Evolutionary conservation across 257 asterid species (phyloP), one percentile per base, ranked within the genome.

Genomic region (Penstemon davidsonii): DNA sequence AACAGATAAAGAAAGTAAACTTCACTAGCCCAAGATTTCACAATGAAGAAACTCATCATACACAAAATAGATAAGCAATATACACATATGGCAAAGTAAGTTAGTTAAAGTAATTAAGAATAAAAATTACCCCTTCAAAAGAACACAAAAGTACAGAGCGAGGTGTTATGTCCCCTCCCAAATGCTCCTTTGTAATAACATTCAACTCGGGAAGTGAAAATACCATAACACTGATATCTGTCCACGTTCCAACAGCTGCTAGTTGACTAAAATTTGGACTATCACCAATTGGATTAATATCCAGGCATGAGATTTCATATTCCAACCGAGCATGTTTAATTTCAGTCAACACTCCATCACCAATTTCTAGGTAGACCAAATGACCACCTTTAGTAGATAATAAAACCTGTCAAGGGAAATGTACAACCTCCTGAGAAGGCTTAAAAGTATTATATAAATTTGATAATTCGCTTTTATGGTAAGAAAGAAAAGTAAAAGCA

Each of bases 171-270:
- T 94, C 97, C 72, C 99, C 99, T 74, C 99, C 99, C 82, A 94
- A 81, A 64, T 61, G 86, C 84, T 88, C 99, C 88, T 85, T 94
- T 13, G 86, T 94, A 39, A 94, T 67, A 74, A 84, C 90, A 79
- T 83, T 91, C 85, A 94, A 68, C 62, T 88, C 97, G 1, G 99
- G 99, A 78, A 94, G 96, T 43, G 96, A 94, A 72, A 73, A 82
- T 78, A 80, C 82, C 77, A 86, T 74, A 63, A 85, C 84, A 74
- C 96, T 94, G 72, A 91, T 91, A 83, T 91, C 99, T n/a, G 90
- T 91, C 99, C 99, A 94, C 99, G 88, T 91, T 37, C 99, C 99
- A 70, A 94, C 99, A 4, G 95, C 99, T 73, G 97, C 99, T 38
- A 91, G 85, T 72, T 78, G 83, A 82, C 99, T 88, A 63, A 75